phyloP scores from a whole-genome alignment of 768 basidiomycete genomes.

The Tylopilus intermedius region DNA sequence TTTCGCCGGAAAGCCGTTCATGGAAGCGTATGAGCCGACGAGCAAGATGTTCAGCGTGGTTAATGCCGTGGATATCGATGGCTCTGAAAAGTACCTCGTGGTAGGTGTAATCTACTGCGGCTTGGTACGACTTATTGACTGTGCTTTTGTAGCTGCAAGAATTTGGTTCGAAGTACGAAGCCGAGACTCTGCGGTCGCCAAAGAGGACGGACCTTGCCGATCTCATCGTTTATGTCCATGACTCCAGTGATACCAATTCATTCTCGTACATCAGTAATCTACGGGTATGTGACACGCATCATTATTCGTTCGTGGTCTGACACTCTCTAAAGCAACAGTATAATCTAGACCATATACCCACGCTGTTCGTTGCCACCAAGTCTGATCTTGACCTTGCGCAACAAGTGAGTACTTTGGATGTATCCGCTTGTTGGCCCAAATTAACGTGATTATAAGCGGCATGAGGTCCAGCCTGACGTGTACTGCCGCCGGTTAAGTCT shows the following conservation, averaged over 20 bases:
- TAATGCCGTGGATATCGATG: conserved; percentile 90
- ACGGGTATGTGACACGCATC: conserved; percentile 50
- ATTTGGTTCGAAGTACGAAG: conserved; percentile 93
- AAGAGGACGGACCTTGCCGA: conserved; percentile 93
- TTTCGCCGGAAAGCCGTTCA: conserved; percentile 81
- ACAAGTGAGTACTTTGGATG: conserved; percentile 51
- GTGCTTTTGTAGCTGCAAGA: conserved; percentile 74
- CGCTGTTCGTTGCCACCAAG: conserved; percentile 97
- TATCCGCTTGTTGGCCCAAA: background rate
- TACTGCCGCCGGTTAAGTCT: conserved; percentile 86
- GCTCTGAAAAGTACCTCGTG: conserved; percentile 93
- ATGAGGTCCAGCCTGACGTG: conserved; percentile 97
- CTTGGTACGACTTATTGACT: background rate
- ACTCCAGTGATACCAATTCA: conserved; percentile 97
- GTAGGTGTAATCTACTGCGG: conserved; percentile 56
- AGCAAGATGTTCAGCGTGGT: conserved; percentile 88
- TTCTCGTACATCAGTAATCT: conserved; percentile 98
- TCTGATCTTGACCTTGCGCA: conserved; percentile 95
- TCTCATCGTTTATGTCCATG: conserved; percentile 92
- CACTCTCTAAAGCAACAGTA: conserved; percentile 82
- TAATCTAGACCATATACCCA: conserved; percentile 89
- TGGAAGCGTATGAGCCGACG: conserved; percentile 77
- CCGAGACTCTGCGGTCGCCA: conserved; percentile 79
- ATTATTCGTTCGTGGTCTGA: conserved; percentile 8
- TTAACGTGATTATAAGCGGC: conserved; percentile 51